Conservation (phyloP, 225 moss, liverwort and hornwort genomes). For the Anthoceros angustus region DNA sequence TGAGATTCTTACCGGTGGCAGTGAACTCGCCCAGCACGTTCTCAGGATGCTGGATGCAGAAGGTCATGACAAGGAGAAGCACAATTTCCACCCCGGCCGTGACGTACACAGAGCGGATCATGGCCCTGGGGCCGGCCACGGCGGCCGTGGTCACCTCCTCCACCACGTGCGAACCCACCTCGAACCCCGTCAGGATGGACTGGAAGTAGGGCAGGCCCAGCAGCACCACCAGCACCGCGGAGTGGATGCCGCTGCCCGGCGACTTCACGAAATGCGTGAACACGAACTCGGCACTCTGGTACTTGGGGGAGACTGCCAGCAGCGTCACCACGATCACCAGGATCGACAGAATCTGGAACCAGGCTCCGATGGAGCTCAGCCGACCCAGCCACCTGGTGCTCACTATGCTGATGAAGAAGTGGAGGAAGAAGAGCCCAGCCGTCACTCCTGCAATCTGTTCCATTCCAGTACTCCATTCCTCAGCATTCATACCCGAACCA, state of each 20-base stretch:
- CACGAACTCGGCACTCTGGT: constrained; percentile 24
- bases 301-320: constrained; percentile 15
- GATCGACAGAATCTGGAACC: constrained; percentile 26
- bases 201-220: constrained; percentile 29
- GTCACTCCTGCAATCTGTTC: constrained; percentile 21
- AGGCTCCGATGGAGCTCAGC: constrained; percentile 18
- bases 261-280: constrained; percentile 24
- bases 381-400: constrained; percentile 21
- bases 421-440: constrained; percentile 18
- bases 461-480: too few relatives aligned
- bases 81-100: constrained; percentile 19
- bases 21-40: constrained; percentile 13
- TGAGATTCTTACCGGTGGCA: constrained; percentile 13
- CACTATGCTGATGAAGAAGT: constrained; percentile 18
- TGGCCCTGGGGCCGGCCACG: constrained; percentile 21
- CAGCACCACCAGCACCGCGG: constrained; percentile 18
- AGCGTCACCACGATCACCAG: constrained; percentile 18
- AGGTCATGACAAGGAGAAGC: constrained; percentile 21
- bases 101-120: constrained; percentile 19
- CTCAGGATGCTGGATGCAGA: constrained; percentile 21
- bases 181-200: constrained; percentile 34
- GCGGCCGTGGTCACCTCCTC: constrained; percentile 27
- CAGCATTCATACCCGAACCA: too few relatives aligned
- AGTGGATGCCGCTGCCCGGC: constrained; percentile 15
- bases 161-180: constrained; percentile 27